Evolutionary conservation across 2,329 filamentous ascomycete species (phyloP), one percentile per base, ranked within the genome.

Genomic region (Aspergillus fijiensis): DNA sequence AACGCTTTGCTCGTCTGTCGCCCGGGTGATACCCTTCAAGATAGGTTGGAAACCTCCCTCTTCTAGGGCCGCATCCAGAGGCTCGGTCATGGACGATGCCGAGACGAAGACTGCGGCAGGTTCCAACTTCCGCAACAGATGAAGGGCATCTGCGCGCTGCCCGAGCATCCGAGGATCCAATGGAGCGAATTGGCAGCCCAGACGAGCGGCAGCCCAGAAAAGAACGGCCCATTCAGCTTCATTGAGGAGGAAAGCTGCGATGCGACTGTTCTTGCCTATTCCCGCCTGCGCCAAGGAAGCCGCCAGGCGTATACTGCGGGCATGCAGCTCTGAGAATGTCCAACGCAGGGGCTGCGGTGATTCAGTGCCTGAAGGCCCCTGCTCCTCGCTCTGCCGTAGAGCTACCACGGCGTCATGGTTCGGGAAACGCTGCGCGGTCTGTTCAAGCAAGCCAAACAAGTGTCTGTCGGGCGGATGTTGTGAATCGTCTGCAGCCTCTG

Each of bases 211-310:
- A 25, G 57, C 51, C 57, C 57, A 59, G 52, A 59, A 59, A 2
- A 59, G n/a, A n/a, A 59, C 42, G n/a, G 57, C 57, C 57, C 57
- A 59, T 29, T 59, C 57, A 6, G 57, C 57, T 27, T 59, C 49
- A 31, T 59, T 59, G 45, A 45, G n/a, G 10, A 59, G 48, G 19
- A 59, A 14, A 16, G 52, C 45, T 9, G 31, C 51, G 5, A 59
- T 55, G 5, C 47, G 29, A 45, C 51, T 51, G 5, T 47, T 45
- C 14, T 19, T 33, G 12, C 45, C 14, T 31, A 59, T 27, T 14
- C 57, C 57, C 21, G 29, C n/a, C 23, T n/a, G 27, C 9, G 50
- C 29, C 5, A 52, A 14, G 21, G 29, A 52, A 19, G 50, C 29
- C 4, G 50, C 50, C 31, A 52, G 29, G 11, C 29, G 23, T 10